A percentile compares a stretch with the other conserved stretches of the same genome.
Evolutionary conservation across 345 rosid species (phyloP).

Genomic region (Camelina sativa): DNA sequence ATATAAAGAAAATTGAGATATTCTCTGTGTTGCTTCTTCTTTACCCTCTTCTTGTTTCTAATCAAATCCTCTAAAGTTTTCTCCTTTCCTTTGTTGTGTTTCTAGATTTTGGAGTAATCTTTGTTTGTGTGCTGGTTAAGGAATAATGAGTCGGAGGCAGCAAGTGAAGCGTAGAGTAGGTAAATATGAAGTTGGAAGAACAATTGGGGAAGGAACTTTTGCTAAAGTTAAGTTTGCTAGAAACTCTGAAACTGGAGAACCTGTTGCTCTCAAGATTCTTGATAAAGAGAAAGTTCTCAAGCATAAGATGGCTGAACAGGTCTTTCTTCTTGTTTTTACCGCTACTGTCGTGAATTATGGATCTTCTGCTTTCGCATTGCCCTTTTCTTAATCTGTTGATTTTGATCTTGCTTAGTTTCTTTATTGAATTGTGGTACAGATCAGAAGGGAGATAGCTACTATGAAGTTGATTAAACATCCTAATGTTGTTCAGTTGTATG

Average conservation of each 20-base stretch:
- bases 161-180: constrained; percentile 83
- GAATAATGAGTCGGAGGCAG: constrained; percentile 40
- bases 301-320: constrained; percentile 99
- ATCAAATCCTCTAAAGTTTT: background rate
- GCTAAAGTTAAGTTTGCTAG: constrained; percentile 97
- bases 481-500: constrained; percentile 77
- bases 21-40: constrained; percentile 5
- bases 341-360: too few species aligned
- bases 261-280: constrained; percentile 93
- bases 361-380: background rate
- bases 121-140: background rate
- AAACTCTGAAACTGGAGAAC: constrained; percentile 80
- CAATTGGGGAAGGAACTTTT: constrained; percentile 97
- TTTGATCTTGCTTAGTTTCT: constrained; percentile 11
- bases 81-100: background rate
- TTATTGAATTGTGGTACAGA: constrained; percentile 53
- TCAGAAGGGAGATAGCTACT: constrained; percentile 84
- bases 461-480: constrained; percentile 98
- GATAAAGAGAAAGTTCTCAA: constrained; percentile 96
- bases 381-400: background rate
- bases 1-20: background rate
- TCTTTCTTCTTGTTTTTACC: constrained; percentile 9
- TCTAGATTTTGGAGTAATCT: background rate
- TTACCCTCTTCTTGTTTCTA: background rate
- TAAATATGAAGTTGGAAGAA: constrained; percentile 92